Conservation (phyloP, 2,329 filamentous ascomycete genomes). For the Penicillium sp. region DNA sequence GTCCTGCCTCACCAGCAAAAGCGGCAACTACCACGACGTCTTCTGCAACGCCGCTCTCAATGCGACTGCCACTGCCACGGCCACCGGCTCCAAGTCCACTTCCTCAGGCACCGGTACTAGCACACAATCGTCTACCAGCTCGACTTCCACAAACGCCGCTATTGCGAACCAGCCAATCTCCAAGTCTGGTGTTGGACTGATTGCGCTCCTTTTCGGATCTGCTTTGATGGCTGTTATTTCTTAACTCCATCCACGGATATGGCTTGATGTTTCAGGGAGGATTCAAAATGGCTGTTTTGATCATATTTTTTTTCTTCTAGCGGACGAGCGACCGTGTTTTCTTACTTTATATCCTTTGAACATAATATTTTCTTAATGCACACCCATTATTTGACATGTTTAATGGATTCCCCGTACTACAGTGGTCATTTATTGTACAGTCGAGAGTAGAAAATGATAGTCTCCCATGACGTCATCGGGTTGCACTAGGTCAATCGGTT, state of each 20-base stretch:
- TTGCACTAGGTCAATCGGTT: neutral
- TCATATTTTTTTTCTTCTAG: neutral
- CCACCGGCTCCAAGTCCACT: slow-evolving; percentile 18
- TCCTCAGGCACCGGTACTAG: slow-evolving; percentile 15
- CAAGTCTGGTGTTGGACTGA: slow-evolving; percentile 32
- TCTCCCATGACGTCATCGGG: neutral
- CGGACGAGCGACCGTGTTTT: neutral
- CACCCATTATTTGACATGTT: neutral
- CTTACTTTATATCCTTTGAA: neutral
- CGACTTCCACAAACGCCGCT: slow-evolving; percentile 25
- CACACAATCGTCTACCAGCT: slow-evolving; percentile 5
- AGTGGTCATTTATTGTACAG: too few species aligned
- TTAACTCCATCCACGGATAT: slow-evolving; percentile 18
- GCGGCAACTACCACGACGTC: slow-evolving; percentile 39
- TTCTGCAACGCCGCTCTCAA: slow-evolving; percentile 48
- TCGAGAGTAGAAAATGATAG: neutral
- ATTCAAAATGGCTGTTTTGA: neutral
- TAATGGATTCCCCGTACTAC: neutral
- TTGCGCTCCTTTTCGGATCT: slow-evolving; percentile 35
- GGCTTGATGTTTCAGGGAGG: neutral
- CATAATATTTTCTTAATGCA: neutral
- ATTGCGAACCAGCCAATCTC: slow-evolving; percentile 24
- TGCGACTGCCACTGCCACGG: slow-evolving; percentile 41
- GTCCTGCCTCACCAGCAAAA: slow-evolving; percentile 44
- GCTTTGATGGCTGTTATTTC: slow-evolving; percentile 29